Base-by-base conservation (phyloP, 192 early-diverging fungal species). In the Rhizophagus sp. region DNA sequence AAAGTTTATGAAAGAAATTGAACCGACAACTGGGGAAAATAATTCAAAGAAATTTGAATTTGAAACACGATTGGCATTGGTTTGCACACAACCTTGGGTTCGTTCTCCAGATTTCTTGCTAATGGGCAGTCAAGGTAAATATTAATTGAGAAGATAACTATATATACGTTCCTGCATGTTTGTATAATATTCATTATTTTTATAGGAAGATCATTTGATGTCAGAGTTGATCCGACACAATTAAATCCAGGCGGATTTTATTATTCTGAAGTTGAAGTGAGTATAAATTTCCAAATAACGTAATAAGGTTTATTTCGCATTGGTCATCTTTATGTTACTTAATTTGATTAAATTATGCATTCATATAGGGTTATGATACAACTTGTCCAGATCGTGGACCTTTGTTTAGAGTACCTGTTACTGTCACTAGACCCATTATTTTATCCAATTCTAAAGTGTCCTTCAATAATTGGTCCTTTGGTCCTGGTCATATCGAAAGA, bases 401-500 rank as follows among this genome's bases (percentile, higher is more conserved):
- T 10, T 83, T 98, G 5, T 97, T 97, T 87, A 85, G 85, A 68
- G 84, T 99, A 61, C 97, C 97, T 17, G 87, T 99, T 22, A 96
- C 95, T 11, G 93, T 98, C 24, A 91, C 92, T 78, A 98, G 97
- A 85, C 95, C 96, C 27, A 62, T 83, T 11, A 80, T 73, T 17
- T 84, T 90, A 36, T 84, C 82, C 39, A 81, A 81, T 1, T 86
- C 88, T 15, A 85, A 81, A 57, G 75, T 90, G 50, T 79, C 82
- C 27, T 95, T 91, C 78, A 78, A 87, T 24, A 81, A 85, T 12
- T 75, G 95, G 49, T 83, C 86, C 25, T 96, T 96, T 72, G 84
- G 83, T 12, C 93, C 95, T 25, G 95, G 96, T 15, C 87, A 90
- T 33, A 91, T 98, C 72, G 85, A 91, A 76, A 91, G 98, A 50